Evolutionary conservation across 139 green algal species (phyloP).

Genomic region (Asterochloris erici): DNA sequence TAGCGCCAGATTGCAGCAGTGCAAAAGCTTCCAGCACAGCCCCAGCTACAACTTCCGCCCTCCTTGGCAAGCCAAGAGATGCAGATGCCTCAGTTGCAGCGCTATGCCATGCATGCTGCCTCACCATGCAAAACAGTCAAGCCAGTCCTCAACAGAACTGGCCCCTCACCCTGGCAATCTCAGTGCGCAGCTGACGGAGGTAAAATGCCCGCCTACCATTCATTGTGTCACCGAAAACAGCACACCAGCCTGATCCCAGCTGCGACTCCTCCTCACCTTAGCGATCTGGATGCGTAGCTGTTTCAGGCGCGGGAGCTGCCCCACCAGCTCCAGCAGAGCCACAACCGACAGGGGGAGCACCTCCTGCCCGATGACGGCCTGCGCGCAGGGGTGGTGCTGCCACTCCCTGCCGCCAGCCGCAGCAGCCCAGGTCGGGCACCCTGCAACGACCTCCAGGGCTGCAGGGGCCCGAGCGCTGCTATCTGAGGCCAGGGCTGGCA

Average conservation of each 20-base stretch:
- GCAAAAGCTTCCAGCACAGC: no score
- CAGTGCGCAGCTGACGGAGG: background rate
- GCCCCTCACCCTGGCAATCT: background rate
- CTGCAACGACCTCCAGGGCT: background rate
- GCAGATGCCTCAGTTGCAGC: no score
- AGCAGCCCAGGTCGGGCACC: no score
- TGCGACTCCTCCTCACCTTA: background rate
- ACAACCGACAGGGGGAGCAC: background rate
- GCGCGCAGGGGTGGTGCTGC: background rate
- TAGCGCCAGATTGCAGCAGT: no score
- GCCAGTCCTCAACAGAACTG: background rate
- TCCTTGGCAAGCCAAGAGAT: no score
- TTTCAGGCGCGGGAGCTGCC: background rate
- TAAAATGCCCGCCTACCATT: background rate
- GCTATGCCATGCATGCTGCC: no score
- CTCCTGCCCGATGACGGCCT: slow-evolving; percentile 1
- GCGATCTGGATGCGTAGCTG: background rate
- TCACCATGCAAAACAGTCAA: background rate
- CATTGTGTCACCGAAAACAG: background rate
- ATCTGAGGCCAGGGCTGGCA: background rate
- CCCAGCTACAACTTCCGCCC: no score
- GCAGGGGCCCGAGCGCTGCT: background rate
- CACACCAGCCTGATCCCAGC: background rate
- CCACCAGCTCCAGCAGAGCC: slow-evolving; percentile 1
- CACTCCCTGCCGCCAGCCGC: background rate